phyloP scores from a whole-genome alignment of 2,329 filamentous ascomycete species.

The Escovopsis sp. region DNA sequence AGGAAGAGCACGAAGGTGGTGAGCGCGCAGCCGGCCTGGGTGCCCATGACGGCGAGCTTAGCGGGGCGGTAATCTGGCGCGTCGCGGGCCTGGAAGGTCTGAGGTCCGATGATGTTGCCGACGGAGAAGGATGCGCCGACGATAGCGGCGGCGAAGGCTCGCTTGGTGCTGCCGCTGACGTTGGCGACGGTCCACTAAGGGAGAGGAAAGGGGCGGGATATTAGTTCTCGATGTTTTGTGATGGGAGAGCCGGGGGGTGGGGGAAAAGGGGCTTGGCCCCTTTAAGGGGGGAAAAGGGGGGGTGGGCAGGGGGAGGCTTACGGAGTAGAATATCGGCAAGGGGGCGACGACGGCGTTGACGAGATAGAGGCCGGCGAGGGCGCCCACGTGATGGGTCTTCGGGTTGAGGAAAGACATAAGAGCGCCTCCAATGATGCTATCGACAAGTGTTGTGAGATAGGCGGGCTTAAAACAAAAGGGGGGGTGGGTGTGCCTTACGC shows the following conservation, averaged over 20 bases:
- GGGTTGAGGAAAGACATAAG: conserved; percentile 36
- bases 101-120: conserved; percentile 41
- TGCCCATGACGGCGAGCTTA: conserved; percentile 38
- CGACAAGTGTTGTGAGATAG: background rate
- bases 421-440: conserved; percentile 30
- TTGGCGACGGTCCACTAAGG: conserved; percentile 31
- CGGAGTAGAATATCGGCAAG: conserved; percentile 29
- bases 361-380: conserved; percentile 33
- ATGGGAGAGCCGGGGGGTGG: too few relatives aligned
- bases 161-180: conserved; percentile 35
- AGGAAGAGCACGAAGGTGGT: conserved; percentile 28
- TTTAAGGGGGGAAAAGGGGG: background rate
- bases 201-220: conserved; percentile 4
- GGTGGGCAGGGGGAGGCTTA: conserved; percentile 10
- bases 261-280: too few relatives aligned
- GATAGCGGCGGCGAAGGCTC: conserved; percentile 32
- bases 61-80: conserved; percentile 36
- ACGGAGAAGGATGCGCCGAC: conserved; percentile 35
- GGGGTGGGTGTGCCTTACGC: conserved; percentile 17
- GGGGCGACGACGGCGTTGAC: conserved; percentile 34
- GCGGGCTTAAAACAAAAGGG: too few relatives aligned
- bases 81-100: conserved; percentile 37
- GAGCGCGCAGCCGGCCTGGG: conserved; percentile 26
- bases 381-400: conserved; percentile 27
- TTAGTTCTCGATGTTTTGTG: background rate